Evolutionary conservation across 768 basidiomycete genomes (phyloP), one percentile per base, ranked within the genome.

Genomic region (Coprinopsis cinerea): DNA sequence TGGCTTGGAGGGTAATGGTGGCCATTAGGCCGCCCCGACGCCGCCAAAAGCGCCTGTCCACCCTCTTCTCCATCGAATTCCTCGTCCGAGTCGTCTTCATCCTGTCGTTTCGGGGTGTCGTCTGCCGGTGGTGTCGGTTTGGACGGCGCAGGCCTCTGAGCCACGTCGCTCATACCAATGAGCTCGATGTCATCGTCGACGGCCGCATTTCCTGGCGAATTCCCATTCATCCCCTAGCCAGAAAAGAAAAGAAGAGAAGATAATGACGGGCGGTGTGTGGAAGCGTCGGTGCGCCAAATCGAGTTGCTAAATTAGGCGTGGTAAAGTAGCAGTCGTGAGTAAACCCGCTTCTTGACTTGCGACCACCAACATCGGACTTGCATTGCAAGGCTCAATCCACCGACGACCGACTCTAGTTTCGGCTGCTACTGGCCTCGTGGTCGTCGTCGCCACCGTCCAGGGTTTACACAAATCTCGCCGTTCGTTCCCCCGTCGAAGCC

Each of bases 1-100:
- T 57, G 26, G 58, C 60, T 36, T 66, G 39, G 44, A 37, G 51
- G 42, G 34, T 51, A 26, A 25, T 27, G 20, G 24, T 44, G 20
- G 14, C n/a, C 23, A 18, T 14, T 30, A 15, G 51, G 37, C 32
- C 27, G 48, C 26, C 30, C 28, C 55, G 17, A 62, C 66, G 26
- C 56, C 56, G 25, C 53, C 58, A 2, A 65, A 3, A 86, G 64
- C 2, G 77, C 78, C 20, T 61, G 62, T 27, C 59, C 67, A 1
- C 71, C 77, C 3, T 73, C 74, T 26, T 70, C 72, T 30, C 52
- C 55, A 25, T 60, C 54, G 28, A 58, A 55, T 22, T 66, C 58
- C 17, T 67, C 62, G 23, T 69, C 63, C 22, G 68, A 70, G 9
- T 66, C 64, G 46, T 68, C 69, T 23, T 57, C 49, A 40, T 74